Base-by-base conservation (phyloP, 2,329 filamentous ascomycete species). In the Pyricularia sp. region DNA sequence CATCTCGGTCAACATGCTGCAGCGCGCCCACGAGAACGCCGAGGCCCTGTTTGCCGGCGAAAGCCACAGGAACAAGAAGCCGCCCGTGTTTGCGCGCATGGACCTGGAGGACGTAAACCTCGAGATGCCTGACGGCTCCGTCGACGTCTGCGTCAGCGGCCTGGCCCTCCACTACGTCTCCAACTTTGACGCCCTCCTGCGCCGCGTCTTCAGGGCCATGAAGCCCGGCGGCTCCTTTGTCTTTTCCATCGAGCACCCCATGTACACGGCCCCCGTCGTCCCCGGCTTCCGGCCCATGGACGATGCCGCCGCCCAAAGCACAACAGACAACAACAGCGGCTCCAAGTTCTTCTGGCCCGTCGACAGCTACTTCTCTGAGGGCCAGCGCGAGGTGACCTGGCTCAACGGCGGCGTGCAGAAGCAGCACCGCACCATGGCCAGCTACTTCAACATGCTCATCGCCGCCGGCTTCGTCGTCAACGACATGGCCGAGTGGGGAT, bases 241-340 rank as follows among this genome's bases (percentile, higher is more conserved):
- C 9, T 83, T 83, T 72, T 82, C 80, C 0, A 75, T 83, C 59
- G 82, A 84, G 66, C 82, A 84, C 69, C 82, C 82, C 0, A 78
- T 84, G 66, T 79, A 76, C 70, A 82, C 81, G n/a, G 79, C 81
- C 6, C 81, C 81, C 61, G 75, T 72, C 7, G 75, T 74, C 28
- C 75, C 76, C 10, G 71, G 71, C 10, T 76, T 78, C 25, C 65
- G 67, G 58, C 63, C 68, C 67, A 28, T 64, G 58, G 42, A 2
- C 25, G 42, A 9, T 33, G 31, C 33, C 3, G 33, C 33, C 33
- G 33, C 33, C 33, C 11, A 36, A 14, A 36, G 14, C 12, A 2
- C 33, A 14, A 14, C 33, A 36, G 33, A 5, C 33, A 36, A 23
- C 28, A 23, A 12, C 20, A 20, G 12, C 2, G 20, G 28, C 63